phyloP scores from a whole-genome alignment of 2,329 filamentous ascomycete genomes.

The Blumeria hordei region DNA sequence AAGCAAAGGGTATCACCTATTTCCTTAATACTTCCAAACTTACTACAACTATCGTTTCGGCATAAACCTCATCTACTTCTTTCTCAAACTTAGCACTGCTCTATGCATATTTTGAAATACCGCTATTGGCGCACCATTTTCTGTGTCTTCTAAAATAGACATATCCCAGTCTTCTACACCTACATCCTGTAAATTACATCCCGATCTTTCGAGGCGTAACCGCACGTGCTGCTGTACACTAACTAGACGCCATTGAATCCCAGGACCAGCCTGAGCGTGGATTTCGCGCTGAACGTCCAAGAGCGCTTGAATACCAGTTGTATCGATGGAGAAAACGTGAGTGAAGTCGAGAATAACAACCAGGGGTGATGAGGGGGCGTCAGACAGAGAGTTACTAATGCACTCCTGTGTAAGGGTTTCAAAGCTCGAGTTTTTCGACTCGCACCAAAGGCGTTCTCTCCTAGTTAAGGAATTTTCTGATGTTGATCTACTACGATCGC shows the following conservation, averaged over 20 bases:
- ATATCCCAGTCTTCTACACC: not conserved
- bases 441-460: not conserved
- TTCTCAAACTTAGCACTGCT: not conserved
- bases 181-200: slow-evolving; percentile 4
- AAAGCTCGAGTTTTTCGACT: not conserved
- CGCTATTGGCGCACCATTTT: not conserved
- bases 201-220: slow-evolving; percentile 4
- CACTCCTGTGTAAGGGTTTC: not conserved
- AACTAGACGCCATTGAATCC: slow-evolving; percentile 4
- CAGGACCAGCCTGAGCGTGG: slow-evolving; percentile 1
- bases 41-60: too few relatives aligned
- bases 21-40: too few relatives aligned
- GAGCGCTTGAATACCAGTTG: slow-evolving; percentile 4
- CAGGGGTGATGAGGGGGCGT: not conserved
- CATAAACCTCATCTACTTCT: too few relatives aligned
- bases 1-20: too few relatives aligned
- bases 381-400: not conserved
- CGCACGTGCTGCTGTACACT: slow-evolving; percentile 2
- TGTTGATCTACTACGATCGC: not conserved
- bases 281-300: slow-evolving; percentile 3
- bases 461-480: not conserved
- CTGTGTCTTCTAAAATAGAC: not conserved
- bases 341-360: slow-evolving; percentile 4
- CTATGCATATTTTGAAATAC: not conserved
- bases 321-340: slow-evolving; percentile 4